These are phyloP conservation scores for Mayamaea pseudoterrestris DNA, from an alignment of 108 stramenopile genomes.

Conservation along the genomic window DNA sequence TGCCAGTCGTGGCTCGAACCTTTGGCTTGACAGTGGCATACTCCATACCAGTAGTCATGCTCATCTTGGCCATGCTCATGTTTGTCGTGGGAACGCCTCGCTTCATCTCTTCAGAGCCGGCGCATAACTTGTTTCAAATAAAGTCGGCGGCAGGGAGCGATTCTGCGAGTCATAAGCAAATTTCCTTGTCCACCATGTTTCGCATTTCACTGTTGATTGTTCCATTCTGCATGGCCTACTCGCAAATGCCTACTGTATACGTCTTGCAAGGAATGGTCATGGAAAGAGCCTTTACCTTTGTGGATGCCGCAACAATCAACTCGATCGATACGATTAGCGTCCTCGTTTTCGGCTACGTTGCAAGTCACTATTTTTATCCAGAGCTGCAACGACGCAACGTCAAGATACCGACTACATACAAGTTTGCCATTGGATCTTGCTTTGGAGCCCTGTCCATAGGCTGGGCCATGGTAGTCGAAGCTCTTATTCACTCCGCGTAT, in stretches of 20 bases:
- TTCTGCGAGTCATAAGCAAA: constrained; percentile 29
- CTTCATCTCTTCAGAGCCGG: constrained; percentile 56
- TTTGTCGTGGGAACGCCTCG: constrained; percentile 51
- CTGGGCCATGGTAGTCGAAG: constrained; percentile 58
- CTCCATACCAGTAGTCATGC: constrained; percentile 55
- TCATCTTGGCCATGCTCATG: constrained; percentile 40
- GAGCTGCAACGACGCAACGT: constrained; percentile 41
- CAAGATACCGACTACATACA: constrained; percentile 64
- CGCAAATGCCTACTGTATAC: constrained; percentile 78
- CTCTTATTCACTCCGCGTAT: constrained; percentile 49
- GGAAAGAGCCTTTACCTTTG: constrained; percentile 45
- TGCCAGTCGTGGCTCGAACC: constrained; percentile 67
- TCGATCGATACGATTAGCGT: constrained; percentile 65
- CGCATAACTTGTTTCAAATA: too few relatives aligned
- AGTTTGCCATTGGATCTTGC: constrained; percentile 71
- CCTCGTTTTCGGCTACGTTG: constrained; percentile 52
- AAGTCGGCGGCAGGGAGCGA: too few relatives aligned
- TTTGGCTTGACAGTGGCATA: constrained; percentile 62
- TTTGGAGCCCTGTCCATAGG: constrained; percentile 55
- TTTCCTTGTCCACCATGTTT: constrained; percentile 19
- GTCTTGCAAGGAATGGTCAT: constrained; percentile 79
- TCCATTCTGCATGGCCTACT: constrained; percentile 80
- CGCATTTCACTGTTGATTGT: constrained; percentile 42
- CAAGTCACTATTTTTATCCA: constrained; percentile 56
- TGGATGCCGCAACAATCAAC: constrained; percentile 76